phyloP scores from a whole-genome alignment of 140 eudicot species.

The Flaveria floridana region DNA sequence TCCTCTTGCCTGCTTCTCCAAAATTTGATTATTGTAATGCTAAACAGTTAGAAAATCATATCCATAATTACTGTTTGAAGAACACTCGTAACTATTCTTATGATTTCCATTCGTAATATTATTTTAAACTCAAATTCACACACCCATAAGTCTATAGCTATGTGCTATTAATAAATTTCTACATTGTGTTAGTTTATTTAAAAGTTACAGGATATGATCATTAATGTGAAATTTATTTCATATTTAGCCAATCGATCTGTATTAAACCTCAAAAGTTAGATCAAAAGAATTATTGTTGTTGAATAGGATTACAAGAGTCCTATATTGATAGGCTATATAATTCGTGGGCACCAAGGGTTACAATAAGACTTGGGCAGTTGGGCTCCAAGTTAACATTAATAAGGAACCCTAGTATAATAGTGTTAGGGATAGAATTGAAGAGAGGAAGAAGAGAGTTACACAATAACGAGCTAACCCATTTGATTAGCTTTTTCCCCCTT shows the following conservation, averaged over 20 bases:
- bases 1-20: constrained; percentile 11
- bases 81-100: not conserved
- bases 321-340: constrained; percentile 1
- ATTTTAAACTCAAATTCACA: constrained; percentile 12
- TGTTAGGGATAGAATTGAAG: no score
- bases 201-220: constrained; percentile 5
- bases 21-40: not conserved
- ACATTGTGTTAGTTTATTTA: not conserved
- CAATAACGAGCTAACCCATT: no score
- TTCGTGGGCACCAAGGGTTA: not conserved
- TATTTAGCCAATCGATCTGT: not conserved
- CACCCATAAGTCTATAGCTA: constrained; percentile 5
- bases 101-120: not conserved
- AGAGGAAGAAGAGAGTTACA: no score
- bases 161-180: constrained; percentile 10
- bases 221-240: constrained; percentile 5
- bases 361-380: not conserved
- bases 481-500: no score
- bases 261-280: constrained; percentile 3
- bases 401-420: constrained; percentile 9
- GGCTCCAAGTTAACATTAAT: constrained; percentile 8
- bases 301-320: constrained; percentile 16
- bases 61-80: not conserved
- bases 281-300: not conserved
- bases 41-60: not conserved